Base-by-base conservation (phyloP, 106 monocot species). In the Narthecium ossifragum region DNA sequence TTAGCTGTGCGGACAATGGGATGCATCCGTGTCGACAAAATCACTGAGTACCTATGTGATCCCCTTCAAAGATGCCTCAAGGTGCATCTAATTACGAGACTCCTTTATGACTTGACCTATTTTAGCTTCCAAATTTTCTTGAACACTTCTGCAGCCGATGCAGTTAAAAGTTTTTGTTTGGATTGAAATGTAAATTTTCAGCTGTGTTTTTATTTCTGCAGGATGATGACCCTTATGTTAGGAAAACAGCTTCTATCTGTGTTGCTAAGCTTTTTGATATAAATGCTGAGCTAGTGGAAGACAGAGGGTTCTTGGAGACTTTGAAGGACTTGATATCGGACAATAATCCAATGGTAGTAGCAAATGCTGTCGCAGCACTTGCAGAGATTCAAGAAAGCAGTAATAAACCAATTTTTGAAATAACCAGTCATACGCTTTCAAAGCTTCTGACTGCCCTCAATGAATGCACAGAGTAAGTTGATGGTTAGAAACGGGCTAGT, bases 261-360 rank as follows among this genome's bases (percentile, higher is more conserved):
- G 96, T 98, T 37, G 87, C 96, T 54, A 98, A 98, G 64, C 76
- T 98, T 30, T 98, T 87, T 59, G 96, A 98, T 71, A 90, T 98
- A 74, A 98, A 90, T 81, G 90, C 96, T 26, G 96, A 98, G 69
- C 60, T 98, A 60, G 90, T 98, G 23, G 96, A 98, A 78, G 90
- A 98, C 67, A 77, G 90, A 41, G 96, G 96, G 53, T 98, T 98
- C 29, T 73, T 90, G 14, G 96, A 98, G 33, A 90, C 77, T 55
- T 84, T 98, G 51, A 87, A 87, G 55, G 96, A 98, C 57, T 77
- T 98, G 66, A 98, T 98, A 66, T 98, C 96, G 55, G 96, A 98
- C 64, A 98, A 87, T 63, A 98, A 98, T 84, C 96, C 96, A 31
- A 98, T 98, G 96, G 96, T 98, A 26, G 96, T 98, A 31, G 96